A percentile compares a stretch with the other conserved stretches of the same genome.
Conservation (phyloP, 768 basidiomycete genomes). For the Amanita muscaria region DNA sequence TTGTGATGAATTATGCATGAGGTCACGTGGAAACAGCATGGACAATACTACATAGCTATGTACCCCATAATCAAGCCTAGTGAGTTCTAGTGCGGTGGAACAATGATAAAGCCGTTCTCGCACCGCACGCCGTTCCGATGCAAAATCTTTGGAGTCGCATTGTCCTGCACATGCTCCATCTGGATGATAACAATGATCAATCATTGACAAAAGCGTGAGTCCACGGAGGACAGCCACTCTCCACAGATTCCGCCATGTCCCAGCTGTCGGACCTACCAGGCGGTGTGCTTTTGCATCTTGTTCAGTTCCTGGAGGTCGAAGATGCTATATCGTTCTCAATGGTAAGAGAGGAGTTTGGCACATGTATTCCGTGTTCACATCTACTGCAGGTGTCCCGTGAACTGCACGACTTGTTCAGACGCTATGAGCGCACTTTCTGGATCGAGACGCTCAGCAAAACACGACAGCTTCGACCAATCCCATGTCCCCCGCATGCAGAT, state of each 20-base stretch:
- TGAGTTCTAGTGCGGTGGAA: too few species aligned
- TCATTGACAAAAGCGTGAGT: too few species aligned
- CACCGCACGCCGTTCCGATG: too few species aligned
- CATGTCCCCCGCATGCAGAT: constrained; percentile 20
- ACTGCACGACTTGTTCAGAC: neutral
- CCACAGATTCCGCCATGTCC: neutral
- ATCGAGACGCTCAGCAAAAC: constrained; percentile 18
- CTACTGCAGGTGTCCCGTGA: neutral
- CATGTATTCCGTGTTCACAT: neutral
- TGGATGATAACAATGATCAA: too few species aligned
- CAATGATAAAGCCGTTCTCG: too few species aligned
- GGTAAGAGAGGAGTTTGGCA: constrained; percentile 4
- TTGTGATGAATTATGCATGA: too few species aligned
- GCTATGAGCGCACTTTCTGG: constrained; percentile 20
- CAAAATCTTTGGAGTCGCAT: too few species aligned
- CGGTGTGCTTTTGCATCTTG: constrained; percentile 18
- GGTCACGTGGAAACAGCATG: too few species aligned
- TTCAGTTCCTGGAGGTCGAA: constrained; percentile 14
- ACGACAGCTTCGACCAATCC: constrained; percentile 18
- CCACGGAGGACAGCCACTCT: too few species aligned
- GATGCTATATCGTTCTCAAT: constrained; percentile 17
- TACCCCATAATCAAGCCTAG: too few species aligned
- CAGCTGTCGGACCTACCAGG: constrained; percentile 12
- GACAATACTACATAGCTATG: too few species aligned
- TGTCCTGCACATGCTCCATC: too few species aligned